Evolutionary conservation across 768 basidiomycete species (phyloP).

Genomic region (Boletus rufocinnamomeus): DNA sequence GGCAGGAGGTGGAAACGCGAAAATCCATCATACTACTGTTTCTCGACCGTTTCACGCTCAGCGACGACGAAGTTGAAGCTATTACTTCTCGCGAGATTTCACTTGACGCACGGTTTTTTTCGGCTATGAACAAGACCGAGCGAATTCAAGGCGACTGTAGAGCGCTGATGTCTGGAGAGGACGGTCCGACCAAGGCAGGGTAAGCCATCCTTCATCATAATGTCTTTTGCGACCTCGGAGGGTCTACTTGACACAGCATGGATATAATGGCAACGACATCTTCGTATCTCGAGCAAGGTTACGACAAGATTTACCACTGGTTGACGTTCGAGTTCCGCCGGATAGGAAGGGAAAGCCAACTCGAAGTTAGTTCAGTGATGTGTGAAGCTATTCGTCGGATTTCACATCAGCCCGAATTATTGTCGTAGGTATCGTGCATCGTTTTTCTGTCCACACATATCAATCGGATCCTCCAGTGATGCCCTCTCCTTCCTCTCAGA

Average conservation of each 20-base stretch:
- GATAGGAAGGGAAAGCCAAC: too few species aligned
- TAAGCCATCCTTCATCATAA: constrained; percentile 33
- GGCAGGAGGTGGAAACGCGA: too few species aligned
- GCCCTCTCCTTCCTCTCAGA: constrained; percentile 74
- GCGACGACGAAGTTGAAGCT: constrained; percentile 66
- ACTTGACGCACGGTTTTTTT: constrained; percentile 76
- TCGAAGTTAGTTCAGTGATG: too few species aligned
- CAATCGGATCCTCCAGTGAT: constrained; percentile 50
- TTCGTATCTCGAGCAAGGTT: constrained; percentile 82
- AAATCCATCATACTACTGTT: too few species aligned
- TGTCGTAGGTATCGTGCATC: constrained; percentile 38
- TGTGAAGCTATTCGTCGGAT: constrained; percentile 73
- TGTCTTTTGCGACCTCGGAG: background rate
- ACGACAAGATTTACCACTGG: constrained; percentile 87
- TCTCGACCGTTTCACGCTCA: too few species aligned
- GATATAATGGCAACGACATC: constrained; percentile 89
- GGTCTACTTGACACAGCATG: constrained; percentile 47
- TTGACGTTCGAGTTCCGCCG: constrained; percentile 82
- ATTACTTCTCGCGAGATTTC: constrained; percentile 79
- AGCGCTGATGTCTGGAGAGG: constrained; percentile 84
- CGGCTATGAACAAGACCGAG: constrained; percentile 84
- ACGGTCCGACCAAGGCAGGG: constrained; percentile 77
- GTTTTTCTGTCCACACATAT: background rate
- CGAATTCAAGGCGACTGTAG: constrained; percentile 82
- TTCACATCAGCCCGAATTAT: constrained; percentile 73